Percentiles rank a stretch among this genome's conserved stretches.
Evolutionary conservation across 345 rosid genomes (phyloP).

Genomic region (Microcos paniculata): DNA sequence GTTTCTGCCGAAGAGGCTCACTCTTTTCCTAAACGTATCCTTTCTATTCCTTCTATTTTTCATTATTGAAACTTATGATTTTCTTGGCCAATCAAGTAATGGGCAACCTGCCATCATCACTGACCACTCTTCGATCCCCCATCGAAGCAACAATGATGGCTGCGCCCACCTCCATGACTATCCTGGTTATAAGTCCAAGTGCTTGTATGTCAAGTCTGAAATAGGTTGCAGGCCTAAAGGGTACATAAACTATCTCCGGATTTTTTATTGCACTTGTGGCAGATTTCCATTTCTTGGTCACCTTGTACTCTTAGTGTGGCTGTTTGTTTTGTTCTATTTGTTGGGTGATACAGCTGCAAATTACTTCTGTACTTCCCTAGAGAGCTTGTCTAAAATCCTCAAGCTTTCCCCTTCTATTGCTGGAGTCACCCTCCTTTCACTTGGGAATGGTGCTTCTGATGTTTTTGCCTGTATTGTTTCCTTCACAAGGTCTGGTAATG

Average conservation of each 20-base stretch:
- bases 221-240: conserved; percentile 68
- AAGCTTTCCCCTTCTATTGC: conserved; percentile 85
- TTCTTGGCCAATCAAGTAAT: conserved; percentile 18
- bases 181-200: conserved; percentile 49
- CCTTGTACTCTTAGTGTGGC: conserved; percentile 64
- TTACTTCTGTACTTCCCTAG: conserved; percentile 80
- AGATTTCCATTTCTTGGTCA: conserved; percentile 46
- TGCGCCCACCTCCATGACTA: conserved; percentile 44
- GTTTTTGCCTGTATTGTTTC: conserved; percentile 83
- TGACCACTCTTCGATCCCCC: conserved; percentile 12
- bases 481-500: conserved; percentile 60
- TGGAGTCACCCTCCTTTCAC: conserved; percentile 79
- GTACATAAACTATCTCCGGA: conserved; percentile 71
- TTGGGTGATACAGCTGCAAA: conserved; percentile 81
- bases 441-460: conserved; percentile 92
- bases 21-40: conserved; percentile 49
- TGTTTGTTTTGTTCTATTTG: conserved; percentile 64
- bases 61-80: conserved; percentile 24
- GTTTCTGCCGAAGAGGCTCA: conserved; percentile 30
- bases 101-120: background rate
- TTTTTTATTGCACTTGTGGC: conserved; percentile 72
- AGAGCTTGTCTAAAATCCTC: conserved; percentile 64
- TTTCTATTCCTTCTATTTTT: conserved; percentile 46
- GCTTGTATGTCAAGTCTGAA: conserved; percentile 57
- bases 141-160: conserved; percentile 14